A percentile compares a stretch with the other conserved stretches of the same genome.
Conservation (phyloP, 192 early-diverging fungal species). For the Entomortierella parvispora region DNA sequence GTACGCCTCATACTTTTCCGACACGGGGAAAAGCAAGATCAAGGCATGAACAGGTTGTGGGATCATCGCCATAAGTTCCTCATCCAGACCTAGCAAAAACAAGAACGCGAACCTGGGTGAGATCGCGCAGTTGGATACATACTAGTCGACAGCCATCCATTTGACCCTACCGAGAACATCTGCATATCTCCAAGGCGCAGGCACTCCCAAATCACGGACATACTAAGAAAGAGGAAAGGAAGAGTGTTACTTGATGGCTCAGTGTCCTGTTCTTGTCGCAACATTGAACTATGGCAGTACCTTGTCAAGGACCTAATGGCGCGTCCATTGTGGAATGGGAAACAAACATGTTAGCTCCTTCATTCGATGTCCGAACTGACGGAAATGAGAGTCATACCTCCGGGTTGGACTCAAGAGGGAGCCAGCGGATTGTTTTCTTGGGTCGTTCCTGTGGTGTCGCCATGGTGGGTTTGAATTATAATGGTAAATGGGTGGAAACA, state of each 20-base stretch:
- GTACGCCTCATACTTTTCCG: constrained; percentile 66
- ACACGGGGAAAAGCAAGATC: constrained; percentile 88
- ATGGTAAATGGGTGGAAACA: too few species aligned
- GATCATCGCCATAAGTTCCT: constrained; percentile 82
- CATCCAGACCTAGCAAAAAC: constrained; percentile 73
- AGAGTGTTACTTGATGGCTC: not conserved
- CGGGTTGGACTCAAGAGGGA: constrained; percentile 92
- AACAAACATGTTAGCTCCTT: not conserved
- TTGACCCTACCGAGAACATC: constrained; percentile 77
- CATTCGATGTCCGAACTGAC: constrained; percentile 4
- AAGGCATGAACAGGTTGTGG: constrained; percentile 87
- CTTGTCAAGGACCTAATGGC: constrained; percentile 69
- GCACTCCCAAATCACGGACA: constrained; percentile 76
- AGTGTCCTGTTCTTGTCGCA: not conserved
- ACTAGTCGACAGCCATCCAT: too few species aligned
- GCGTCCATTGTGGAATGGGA: not conserved
- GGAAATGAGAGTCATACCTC: constrained; percentile 57
- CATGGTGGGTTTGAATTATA: too few species aligned
- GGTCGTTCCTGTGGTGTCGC: too few species aligned
- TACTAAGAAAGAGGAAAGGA: constrained; percentile 54
- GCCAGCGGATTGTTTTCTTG: constrained; percentile 69
- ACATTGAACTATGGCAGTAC: constrained; percentile 37
- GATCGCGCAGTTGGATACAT: not conserved
- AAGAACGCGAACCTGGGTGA: not conserved
- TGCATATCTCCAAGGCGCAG: constrained; percentile 68